These are phyloP conservation scores for rapeseed (Brassica napus) DNA, from an alignment of 345 rosid genomes.

Conservation along the genomic window Da-Ae NC_063450.1:14877001-14877500, in stretches of 20 bases:
- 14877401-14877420: constrained; percentile 75
- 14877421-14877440: constrained; percentile 62
- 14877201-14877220: constrained; percentile 75
- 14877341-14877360: constrained; percentile 78
- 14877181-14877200: constrained; percentile 64
- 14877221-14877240: constrained; percentile 62
- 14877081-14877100: background rate
- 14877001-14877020: background rate
- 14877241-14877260: constrained; percentile 74
- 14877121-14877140: constrained; percentile 49
- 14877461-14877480: constrained; percentile 68
- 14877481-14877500: constrained; percentile 71
- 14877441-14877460: constrained; percentile 87
- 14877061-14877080: background rate
- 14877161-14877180: constrained; percentile 73
- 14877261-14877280: constrained; percentile 76
- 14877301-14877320: constrained; percentile 62
- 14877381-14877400: constrained; percentile 59
- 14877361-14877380: constrained; percentile 70
- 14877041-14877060: background rate
- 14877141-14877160: constrained; percentile 52
- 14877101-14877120: constrained; percentile 30
- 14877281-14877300: constrained; percentile 62
- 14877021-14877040: constrained; percentile 6
- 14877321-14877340: constrained; percentile 53